Conservation (phyloP, 495 filamentous ascomycete species). For the Hypoxylon lienhwacheense region DNA sequence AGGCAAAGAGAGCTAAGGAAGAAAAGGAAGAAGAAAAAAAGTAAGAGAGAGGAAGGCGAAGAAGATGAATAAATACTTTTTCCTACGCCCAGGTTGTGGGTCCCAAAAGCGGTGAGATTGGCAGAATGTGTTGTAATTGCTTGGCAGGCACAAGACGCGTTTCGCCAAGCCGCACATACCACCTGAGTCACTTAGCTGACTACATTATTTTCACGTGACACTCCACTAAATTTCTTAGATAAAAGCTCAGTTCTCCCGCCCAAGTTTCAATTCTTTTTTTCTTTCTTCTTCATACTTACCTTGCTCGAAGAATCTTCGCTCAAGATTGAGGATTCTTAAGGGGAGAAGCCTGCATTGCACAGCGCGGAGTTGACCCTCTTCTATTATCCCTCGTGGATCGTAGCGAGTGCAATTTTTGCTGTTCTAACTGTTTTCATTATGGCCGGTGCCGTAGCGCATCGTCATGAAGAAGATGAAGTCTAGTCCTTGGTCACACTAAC, state of each 20-base stretch:
- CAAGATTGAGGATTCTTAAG: conserved; percentile 62
- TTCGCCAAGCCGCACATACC: neutral
- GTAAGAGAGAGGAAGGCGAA: neutral
- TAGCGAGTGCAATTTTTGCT: conserved; percentile 47
- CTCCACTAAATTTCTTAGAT: neutral
- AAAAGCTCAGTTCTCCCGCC: neutral
- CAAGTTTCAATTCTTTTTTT: neutral
- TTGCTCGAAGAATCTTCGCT: conserved; percentile 65
- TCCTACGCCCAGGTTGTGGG: too few species aligned
- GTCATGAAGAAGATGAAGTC: conserved; percentile 16
- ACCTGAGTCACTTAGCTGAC: conserved; percentile 4
- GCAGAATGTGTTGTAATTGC: conserved; percentile 15
- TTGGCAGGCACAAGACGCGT: neutral
- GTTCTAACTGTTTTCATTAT: conserved; percentile 25
- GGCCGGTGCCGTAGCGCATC: conserved; percentile 19
- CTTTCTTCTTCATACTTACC: conserved; percentile 72
- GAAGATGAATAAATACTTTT: neutral
- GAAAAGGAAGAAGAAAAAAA: conserved; percentile 33
- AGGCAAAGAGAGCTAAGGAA: conserved; percentile 56
- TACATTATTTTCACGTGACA: neutral
- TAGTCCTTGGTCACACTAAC: neutral
- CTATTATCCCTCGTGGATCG: conserved; percentile 70
- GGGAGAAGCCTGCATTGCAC: conserved; percentile 77
- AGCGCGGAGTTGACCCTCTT: conserved; percentile 67
- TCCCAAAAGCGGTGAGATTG: conserved; percentile 2